These are phyloP conservation scores for Conringia planisiliqua DNA, from an alignment of 345 rosid species.

Conservation along the genomic window DNA sequence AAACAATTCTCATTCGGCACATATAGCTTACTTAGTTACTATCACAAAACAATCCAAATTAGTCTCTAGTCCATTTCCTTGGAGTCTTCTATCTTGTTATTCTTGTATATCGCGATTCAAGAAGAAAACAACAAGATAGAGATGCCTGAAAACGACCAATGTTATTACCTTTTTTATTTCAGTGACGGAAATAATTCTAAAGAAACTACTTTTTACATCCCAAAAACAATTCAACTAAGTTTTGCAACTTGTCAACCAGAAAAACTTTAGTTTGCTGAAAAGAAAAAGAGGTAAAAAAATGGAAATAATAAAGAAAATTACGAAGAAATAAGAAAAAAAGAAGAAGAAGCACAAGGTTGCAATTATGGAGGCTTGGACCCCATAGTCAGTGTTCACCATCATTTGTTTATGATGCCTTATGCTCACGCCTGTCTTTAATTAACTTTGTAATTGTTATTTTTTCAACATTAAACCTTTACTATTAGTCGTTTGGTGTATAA, in stretches of 20 bases:
- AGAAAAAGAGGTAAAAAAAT: not conserved
- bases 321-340: not conserved
- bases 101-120: not conserved
- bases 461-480: slow-evolving; percentile 7
- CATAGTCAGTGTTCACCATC: slow-evolving; percentile 45
- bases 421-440: slow-evolving; percentile 47
- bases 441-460: not conserved
- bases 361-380: slow-evolving; percentile 37
- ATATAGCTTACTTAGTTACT: not conserved
- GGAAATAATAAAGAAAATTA: not conserved
- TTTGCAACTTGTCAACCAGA: not conserved
- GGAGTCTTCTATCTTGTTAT: not conserved
- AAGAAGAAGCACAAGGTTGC: slow-evolving; percentile 28
- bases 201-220: not conserved
- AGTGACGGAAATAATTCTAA: not conserved
- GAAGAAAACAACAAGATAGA: not conserved
- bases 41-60: slow-evolving; percentile 15
- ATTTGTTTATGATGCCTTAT: slow-evolving; percentile 56
- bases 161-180: not conserved
- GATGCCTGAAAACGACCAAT: not conserved
- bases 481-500: slow-evolving; percentile 4
- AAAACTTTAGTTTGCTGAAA: not conserved
- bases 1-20: not conserved
- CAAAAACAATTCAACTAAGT: not conserved
- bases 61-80: not conserved